Evolutionary conservation across 2,329 filamentous ascomycete genomes (phyloP), one percentile per base, ranked within the genome.

Genomic region (Paraconiothyrium brasiliense): DNA sequence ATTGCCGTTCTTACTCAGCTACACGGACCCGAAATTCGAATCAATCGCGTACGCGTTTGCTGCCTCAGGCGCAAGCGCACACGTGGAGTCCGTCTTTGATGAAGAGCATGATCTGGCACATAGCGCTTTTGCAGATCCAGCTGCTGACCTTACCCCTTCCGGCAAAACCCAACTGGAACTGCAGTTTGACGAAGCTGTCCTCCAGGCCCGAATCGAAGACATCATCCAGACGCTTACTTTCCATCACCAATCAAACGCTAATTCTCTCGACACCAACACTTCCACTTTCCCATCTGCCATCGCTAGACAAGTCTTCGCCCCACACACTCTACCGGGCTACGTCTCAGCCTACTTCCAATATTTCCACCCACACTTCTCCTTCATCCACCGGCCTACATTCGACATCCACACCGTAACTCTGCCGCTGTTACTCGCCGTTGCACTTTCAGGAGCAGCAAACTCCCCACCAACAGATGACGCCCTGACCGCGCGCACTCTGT

Each of bases 361-460:
- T 59, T 83, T 82, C 77, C 81, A 84, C 37, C 76, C 76, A 2
- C 81, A 80, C 58, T 81, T 78, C 58, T 69, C 80, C 0, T 79
- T 84, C 32, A 67, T 84, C 4, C 81, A 84, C 63, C 63, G 68
- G 9, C 75, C 79, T 5, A 77, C 80, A 0, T 83, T 84, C 56
- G 72, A 80, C 58, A 71, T 78, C 2, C 75, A 80, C 14, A 71
- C 71, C 1, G 74, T 74, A 3, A 69, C 79, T 2, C 62, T 79
- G 34, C 73, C 78, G 0, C 67, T 84, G 6, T 69, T 84, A 4
- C 72, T 80, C 0, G 73, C 78, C 0, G 68, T 84, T 5, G 69
- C 77, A 0, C 77, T 83, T 55, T 78, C 81, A 69, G 82, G 82
- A 4, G 59, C 63, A 1, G 44, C 62, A 9, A 48, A 57, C 13